Evolutionary conservation across 1,284 basidiomycete species (phyloP), one percentile per base, ranked within the genome.

Genomic region (Neolentinus lepideus): DNA sequence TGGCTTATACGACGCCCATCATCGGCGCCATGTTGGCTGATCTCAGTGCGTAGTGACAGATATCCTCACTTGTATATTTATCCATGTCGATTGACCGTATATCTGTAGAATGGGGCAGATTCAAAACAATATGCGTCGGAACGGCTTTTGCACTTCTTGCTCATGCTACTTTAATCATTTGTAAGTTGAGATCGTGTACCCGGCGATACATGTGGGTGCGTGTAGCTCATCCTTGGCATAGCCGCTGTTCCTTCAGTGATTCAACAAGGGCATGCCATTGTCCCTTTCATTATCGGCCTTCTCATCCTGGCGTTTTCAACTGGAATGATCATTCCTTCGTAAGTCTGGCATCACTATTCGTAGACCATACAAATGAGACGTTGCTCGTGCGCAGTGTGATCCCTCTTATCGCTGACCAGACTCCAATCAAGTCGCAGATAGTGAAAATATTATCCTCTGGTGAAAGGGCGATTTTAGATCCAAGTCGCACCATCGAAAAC

Each of bases 391-490:
- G 38, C 16, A 43, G 38, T 21, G 38, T 43, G 12, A 16, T 16
- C n/a, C 38, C 38, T 43, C 19, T 43, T 16, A 76, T 84, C 57
- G 81, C 81, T 56, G 79, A 86, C 64, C 78, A 83, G 61, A 78
- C 79, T 61, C 73, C 66, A 12, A 3, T 10, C n/a, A 75, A 75
- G 33, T 75, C 68, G 57, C 58, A 75, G 57, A 71, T 72, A 51
- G 75, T 77, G 57, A 69, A 72, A 55, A 75, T 71, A 2, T 68
- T 80, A 2, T 69, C 74, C 25, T 75, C 75, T 3, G 84, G 84
- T 26, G 81, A 43, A 43, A 85, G 64, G 69, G 81, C 87, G 53
- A 78, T 87, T 62, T 75, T 82, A 47, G 83, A 84, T 52, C 84
- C 84, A 0, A 69, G 75, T 11, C 66, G 83, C 43, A 86, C 84